Evolutionary conservation across 768 basidiomycete genomes (phyloP).

Genomic region (Mrakia gelida): DNA sequence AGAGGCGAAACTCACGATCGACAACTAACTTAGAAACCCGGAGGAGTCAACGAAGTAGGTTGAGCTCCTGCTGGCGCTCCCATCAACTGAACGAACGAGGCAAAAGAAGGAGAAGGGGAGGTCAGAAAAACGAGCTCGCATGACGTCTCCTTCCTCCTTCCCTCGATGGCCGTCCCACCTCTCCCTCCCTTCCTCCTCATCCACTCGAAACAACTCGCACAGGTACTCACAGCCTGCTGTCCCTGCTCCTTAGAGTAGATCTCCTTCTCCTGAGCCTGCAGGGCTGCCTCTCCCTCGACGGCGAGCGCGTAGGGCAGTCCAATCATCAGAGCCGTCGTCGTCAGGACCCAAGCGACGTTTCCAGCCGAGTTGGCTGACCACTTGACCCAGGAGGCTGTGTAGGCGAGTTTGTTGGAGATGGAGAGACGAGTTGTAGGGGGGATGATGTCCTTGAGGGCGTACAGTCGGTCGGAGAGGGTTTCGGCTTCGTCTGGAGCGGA

Average conservation of each 20-base stretch:
- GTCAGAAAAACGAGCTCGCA: conserved; percentile 10
- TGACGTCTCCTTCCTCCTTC: conserved; percentile 8
- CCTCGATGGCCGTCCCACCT: too few relatives aligned
- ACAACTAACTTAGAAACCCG: conserved; percentile 1
- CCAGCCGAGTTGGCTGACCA: conserved; percentile 69
- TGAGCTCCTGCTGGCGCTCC: conserved; percentile 1
- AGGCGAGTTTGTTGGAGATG: conserved; percentile 59
- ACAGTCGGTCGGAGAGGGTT: conserved; percentile 77
- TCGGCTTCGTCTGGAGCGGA: conserved; percentile 60
- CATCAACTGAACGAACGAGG: neutral
- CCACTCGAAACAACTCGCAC: neutral
- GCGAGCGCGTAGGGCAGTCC: conserved; percentile 88
- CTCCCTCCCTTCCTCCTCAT: neutral
- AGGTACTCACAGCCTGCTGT: conserved; percentile 68
- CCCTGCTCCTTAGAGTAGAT: conserved; percentile 89
- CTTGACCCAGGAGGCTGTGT: conserved; percentile 62
- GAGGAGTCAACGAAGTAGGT: conserved; percentile 7
- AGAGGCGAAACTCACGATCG: neutral
- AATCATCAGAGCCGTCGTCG: conserved; percentile 87
- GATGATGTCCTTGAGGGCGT: conserved; percentile 91
- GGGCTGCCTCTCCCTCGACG: conserved; percentile 92
- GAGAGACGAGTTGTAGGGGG: conserved; percentile 80
- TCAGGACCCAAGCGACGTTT: conserved; percentile 89
- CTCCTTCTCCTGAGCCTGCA: conserved; percentile 90
- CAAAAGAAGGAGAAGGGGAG: neutral